Evolutionary conservation across 495 filamentous ascomycete genomes (phyloP), one percentile per base, ranked within the genome.

Genomic region (Cairneyella variabilis): DNA sequence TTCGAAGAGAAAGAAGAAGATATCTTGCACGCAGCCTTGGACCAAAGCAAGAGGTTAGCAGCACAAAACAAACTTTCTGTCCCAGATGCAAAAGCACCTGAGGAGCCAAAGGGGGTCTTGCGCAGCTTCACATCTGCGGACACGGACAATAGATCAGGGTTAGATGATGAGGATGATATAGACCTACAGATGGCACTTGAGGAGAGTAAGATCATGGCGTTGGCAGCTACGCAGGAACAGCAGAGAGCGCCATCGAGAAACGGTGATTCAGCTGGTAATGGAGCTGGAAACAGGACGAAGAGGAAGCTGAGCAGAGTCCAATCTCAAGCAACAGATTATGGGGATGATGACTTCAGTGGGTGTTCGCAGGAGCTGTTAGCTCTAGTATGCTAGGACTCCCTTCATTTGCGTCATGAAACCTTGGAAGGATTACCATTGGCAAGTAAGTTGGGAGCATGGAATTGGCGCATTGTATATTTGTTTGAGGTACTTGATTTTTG

Each of bases 1-100:
- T 63, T 63, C 18, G 44, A 59, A 45, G 60, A 59, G 44, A 64
- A 61, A 51, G 57, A 64, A 28, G 52, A 59, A 18, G 62, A 64
- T 54, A 7, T 56, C 18, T 6, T 61, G 1, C 37, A 54, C 16
- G 58, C 62, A 27, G 62, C 56, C 0, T 23, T 61, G 14, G 28
- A 58, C 12, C 58, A 61, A 36, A 64, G 58, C 22, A 59, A 57
- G 28, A 12, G 27, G 10, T 18, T 27, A 14, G 51, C 23, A 23
- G 14, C 28, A 6, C 28, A 6, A 6, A 32, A 32, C 28, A 32
- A 32, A 14, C 14, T 32, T 32, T 32, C 28, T 7, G 28, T 6
- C 14, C 14, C 7, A 7, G 14, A 32, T 7, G 6, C 28, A 7
- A 32, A 32, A 32, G 28, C 28, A 14, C n/a, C n/a, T n/a, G n/a